Base-by-base conservation (phyloP, 2,329 filamentous ascomycete genomes). In the Madurella mycetomatis region DNA sequence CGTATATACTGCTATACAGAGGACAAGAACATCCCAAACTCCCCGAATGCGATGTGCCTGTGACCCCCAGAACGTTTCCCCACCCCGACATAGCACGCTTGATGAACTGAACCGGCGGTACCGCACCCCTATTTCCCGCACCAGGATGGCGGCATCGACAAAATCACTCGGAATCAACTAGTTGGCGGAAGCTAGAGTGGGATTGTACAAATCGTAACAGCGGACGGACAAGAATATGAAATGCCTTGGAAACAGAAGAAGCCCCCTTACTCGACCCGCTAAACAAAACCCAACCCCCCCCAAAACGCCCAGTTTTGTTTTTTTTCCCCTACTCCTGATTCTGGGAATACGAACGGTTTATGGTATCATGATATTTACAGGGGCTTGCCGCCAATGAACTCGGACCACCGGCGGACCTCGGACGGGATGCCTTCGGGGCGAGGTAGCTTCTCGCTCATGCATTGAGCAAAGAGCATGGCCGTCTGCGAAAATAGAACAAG, bases 401-500 rank as follows among this genome's bases (percentile, higher is more conserved):
- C 87, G 62, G 90, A 95, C 94, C 94, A 99, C 67, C 86, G 86
- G 71, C 88, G 86, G 67, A 97, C 94, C 76, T 99, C 94, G 46
- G 83, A 78, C 46, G 94, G 94, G 60, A 96, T 92, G 51, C 91
- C 92, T 69, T 94, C 90, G 58, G 83, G 76, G 66, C 90, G 85
- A 58, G 94, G 94, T 47, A 99, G 81, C 80, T 97, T 99, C 80
- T 91, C 89, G 74, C 80, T 94, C 90, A 99, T 95, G 75, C 94
- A 97, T 73, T 90, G 89, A 58, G 94, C 91, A 68, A 97, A 97
- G 65, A 97, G 88, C 61, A 94, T 86, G 57, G 94, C 92, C 64
- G 94, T 99, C 91, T 96, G 62, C 25, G 12, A 42, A 43, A 12
- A 42, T 16, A 2, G 7, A 25, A 15, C n/a, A 41, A 1, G 53